Evolutionary conservation across 257 asterid genomes (phyloP), one percentile per base, ranked within the genome.

Genomic region (Lycium barbarum): DNA sequence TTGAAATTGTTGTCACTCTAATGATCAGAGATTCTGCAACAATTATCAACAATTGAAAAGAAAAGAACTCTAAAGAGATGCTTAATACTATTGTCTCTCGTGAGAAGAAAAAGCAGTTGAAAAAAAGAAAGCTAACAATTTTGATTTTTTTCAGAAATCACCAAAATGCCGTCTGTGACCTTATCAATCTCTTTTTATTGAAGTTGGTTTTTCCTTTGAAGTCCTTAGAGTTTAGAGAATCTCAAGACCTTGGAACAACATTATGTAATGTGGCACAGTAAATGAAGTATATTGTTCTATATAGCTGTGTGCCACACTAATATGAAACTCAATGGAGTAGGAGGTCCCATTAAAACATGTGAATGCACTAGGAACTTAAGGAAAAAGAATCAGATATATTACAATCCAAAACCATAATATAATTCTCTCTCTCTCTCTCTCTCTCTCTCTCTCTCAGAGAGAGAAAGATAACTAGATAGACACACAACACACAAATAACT

Each of bases 221-320:
- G 49, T 35, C 74, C 49, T 67, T 47, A 67, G 20, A 35, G 49
- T 67, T 67, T 14, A 67, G 74, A 5, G 74, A 14, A 67, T 67
- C 20, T 35, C 74, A 67, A 67, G 49, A 38, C 78, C 78, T 36
- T 68, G 26, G 78, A 38, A 68, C 53, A 68, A 68, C 78, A 68
- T 68, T 68, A 68, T 13, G 2, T 68, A 38, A 68, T 68, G 78
- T 68, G 78, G 53, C 78, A 68, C 78, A 15, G 78, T 68, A 68
- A 38, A 38, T 68, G 51, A 15, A 68, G 20, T 38, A 38, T 14
- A 68, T 68, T 38, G 22, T 68, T 68, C 14, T 68, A 7, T 68
- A 13, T 36, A 38, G n/a, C 53, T 38, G 6, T 15, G 51, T 68
- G 78, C 26, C 78, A 68, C 78, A 17, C 26, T 36, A 36, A 7